These are phyloP conservation scores for Jaltomata sinuosa DNA, from an alignment of 257 asterid genomes.

Conservation along the genomic window DNA sequence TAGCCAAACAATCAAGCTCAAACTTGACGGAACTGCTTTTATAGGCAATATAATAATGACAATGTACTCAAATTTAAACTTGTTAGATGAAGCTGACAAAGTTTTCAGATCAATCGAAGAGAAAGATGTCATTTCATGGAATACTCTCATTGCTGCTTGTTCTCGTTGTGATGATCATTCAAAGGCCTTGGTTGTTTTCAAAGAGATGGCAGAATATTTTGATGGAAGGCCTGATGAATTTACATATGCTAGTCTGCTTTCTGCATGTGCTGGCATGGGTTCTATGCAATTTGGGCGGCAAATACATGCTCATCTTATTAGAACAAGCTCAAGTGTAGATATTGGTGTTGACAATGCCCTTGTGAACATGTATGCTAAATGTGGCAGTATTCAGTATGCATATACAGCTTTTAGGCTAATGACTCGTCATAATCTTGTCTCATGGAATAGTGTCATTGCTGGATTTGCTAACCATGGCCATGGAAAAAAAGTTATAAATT, in stretches of 20 bases:
- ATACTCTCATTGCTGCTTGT: constrained; percentile 43
- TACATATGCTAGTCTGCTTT: constrained; percentile 49
- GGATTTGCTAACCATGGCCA: constrained; percentile 67
- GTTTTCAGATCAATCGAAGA: constrained; percentile 36
- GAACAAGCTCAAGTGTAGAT: constrained; percentile 35
- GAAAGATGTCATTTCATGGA: constrained; percentile 65
- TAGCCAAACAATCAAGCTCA: constrained; percentile 46
- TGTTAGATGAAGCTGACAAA: constrained; percentile 35
- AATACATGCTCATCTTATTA: constrained; percentile 46
- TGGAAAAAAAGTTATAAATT: constrained; percentile 26
- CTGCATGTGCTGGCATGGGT: constrained; percentile 53
- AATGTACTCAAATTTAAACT: constrained; percentile 39
- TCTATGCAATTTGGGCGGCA: constrained; percentile 47
- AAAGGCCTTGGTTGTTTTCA: constrained; percentile 37
- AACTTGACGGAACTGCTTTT: constrained; percentile 38
- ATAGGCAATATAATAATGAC: constrained; percentile 49
- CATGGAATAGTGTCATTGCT: constrained; percentile 64
- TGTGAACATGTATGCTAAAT: constrained; percentile 73
- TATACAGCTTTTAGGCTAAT: constrained; percentile 31
- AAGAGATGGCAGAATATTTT: constrained; percentile 36
- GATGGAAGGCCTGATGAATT: constrained; percentile 36
- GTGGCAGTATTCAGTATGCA: constrained; percentile 35
- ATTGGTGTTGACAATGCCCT: constrained; percentile 53
- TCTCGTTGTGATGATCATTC: constrained; percentile 40
- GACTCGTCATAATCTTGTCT: constrained; percentile 40